phyloP scores from a whole-genome alignment of 129 eudicot genomes.

The Deinandra increscens region DNA sequence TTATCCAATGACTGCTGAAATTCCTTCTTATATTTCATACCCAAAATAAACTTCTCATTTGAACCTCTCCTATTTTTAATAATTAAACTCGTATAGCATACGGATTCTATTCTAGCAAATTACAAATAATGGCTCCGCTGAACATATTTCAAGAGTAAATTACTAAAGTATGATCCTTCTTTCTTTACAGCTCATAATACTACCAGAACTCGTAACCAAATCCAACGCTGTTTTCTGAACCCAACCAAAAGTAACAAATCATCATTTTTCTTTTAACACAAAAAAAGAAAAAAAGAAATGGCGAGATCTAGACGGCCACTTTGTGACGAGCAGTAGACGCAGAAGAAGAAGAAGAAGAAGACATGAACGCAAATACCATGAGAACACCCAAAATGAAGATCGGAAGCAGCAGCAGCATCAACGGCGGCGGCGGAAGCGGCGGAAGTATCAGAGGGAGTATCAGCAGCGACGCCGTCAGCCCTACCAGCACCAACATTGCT shows the following conservation, averaged over 20 bases:
- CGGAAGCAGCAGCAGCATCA: conserved; percentile 61
- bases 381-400: conserved; percentile 51
- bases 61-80: too few relatives aligned
- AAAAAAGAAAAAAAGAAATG: neutral
- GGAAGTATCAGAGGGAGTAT: conserved; percentile 67
- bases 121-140: too few relatives aligned
- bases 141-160: too few relatives aligned
- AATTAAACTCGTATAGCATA: too few relatives aligned
- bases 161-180: too few relatives aligned
- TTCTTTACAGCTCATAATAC: conserved; percentile 34
- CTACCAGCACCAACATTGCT: conserved; percentile 49
- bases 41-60: too few relatives aligned
- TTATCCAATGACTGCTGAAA: too few relatives aligned
- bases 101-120: too few relatives aligned
- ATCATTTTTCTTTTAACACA: conserved; percentile 5
- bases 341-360: conserved; percentile 23
- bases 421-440: conserved; percentile 77
- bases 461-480: conserved; percentile 57
- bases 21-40: too few relatives aligned
- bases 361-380: conserved; percentile 58
- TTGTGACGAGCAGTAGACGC: conserved; percentile 27
- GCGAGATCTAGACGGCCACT: conserved; percentile 6
- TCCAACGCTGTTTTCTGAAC: too few relatives aligned
- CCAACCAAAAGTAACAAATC: conserved; percentile 12
- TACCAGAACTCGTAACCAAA: conserved; percentile 10